These are phyloP conservation scores for Gymnopilus junonius DNA, from an alignment of 768 basidiomycete genomes.

Conservation along the genomic window DNA sequence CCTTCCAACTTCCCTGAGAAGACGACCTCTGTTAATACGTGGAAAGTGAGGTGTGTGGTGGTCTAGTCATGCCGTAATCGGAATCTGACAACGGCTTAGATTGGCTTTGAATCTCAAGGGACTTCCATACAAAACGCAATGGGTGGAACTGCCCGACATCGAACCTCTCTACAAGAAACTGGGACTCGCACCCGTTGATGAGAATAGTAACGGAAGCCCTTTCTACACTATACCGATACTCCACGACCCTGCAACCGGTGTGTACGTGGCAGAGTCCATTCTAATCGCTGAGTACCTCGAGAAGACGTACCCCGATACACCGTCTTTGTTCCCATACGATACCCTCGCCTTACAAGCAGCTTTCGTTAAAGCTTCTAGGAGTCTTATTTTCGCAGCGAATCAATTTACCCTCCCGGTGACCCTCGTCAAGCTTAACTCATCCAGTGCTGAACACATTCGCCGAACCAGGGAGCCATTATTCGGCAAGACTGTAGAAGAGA, in stretches of 20 bases:
- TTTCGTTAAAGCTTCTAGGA: neutral
- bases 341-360: neutral
- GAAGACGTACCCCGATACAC: constrained; percentile 43
- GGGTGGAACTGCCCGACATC: constrained; percentile 49
- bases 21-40: neutral
- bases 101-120: neutral
- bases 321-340: constrained; percentile 37
- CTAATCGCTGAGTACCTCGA: constrained; percentile 54
- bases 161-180: constrained; percentile 33
- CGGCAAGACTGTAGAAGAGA: neutral
- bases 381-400: neutral
- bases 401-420: neutral
- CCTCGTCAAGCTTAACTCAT: neutral
- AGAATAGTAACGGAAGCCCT: constrained; percentile 29
- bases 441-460: neutral
- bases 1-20: neutral
- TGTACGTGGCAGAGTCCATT: constrained; percentile 42
- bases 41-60: neutral
- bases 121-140: constrained; percentile 20
- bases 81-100: neutral
- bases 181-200: constrained; percentile 36
- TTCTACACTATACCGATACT: constrained; percentile 52
- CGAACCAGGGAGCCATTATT: neutral
- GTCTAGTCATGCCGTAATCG: no score
- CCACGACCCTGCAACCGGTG: constrained; percentile 43